A percentile compares a stretch with the other conserved stretches of the same genome.
phyloP scores from a whole-genome alignment of 2,329 filamentous ascomycete genomes.

The Aspergillus glaucus region DNA sequence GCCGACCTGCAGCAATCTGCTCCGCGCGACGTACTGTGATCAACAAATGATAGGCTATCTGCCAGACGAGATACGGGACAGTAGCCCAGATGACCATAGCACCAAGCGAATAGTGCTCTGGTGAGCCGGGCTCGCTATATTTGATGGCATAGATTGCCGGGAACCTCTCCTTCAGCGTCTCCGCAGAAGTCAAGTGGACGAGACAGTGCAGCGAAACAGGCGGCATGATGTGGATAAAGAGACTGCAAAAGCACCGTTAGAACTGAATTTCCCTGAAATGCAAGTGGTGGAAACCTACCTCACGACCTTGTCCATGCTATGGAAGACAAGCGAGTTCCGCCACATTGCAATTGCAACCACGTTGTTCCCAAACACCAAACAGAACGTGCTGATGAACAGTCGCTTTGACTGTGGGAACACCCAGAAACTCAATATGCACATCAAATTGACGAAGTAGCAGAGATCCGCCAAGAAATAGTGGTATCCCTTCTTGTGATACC shows the following conservation, averaged over 20 bases:
- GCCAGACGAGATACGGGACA: slow-evolving; percentile 88
- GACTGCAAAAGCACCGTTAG: slow-evolving; percentile 35
- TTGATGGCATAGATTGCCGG: slow-evolving; percentile 83
- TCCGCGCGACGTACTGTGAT: slow-evolving; percentile 93
- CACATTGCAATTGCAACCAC: slow-evolving; percentile 98
- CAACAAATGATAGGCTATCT: slow-evolving; percentile 84
- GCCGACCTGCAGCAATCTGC: slow-evolving; percentile 90
- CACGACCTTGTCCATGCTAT: slow-evolving; percentile 96
- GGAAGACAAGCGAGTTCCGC: slow-evolving; percentile 97
- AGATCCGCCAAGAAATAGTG: slow-evolving; percentile 97
- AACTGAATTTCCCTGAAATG: not conserved
- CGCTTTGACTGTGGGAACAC: slow-evolving; percentile 84
- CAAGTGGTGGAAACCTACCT: slow-evolving; percentile 46
- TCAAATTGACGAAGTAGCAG: slow-evolving; percentile 95
- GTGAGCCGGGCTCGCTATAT: slow-evolving; percentile 59
- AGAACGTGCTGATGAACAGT: slow-evolving; percentile 86
- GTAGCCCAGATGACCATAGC: slow-evolving; percentile 95
- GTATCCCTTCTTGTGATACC: slow-evolving; percentile 84
- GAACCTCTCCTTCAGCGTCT: slow-evolving; percentile 63
- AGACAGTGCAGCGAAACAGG: slow-evolving; percentile 89
- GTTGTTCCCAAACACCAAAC: slow-evolving; percentile 91
- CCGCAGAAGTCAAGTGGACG: slow-evolving; percentile 68
- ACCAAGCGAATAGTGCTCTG: slow-evolving; percentile 69
- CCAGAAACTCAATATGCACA: slow-evolving; percentile 79
- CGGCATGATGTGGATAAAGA: slow-evolving; percentile 99